Evolutionary conservation across 306 rosid genomes (phyloP).

Genomic region (Betula pendula): DNA sequence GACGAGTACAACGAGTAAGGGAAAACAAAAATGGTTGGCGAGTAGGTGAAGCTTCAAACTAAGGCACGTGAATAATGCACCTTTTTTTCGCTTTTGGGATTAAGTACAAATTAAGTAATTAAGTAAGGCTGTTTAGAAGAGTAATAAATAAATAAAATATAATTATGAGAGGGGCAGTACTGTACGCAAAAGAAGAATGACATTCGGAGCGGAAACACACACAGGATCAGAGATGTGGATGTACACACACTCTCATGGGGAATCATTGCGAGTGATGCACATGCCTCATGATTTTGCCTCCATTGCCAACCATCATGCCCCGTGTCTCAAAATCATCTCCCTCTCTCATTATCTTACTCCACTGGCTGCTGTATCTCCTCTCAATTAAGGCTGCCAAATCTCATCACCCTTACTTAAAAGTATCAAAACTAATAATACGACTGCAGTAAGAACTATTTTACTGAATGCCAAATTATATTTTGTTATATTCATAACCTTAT

Average conservation of each 20-base stretch:
- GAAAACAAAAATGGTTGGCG: neutral
- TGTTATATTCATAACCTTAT: no score
- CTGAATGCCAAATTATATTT: no score
- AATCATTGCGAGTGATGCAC: slow-evolving; percentile 32
- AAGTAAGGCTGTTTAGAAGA: neutral
- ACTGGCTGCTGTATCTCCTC: no score
- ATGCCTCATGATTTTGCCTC: slow-evolving; percentile 39
- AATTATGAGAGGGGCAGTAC: neutral
- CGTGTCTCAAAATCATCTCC: slow-evolving; percentile 20
- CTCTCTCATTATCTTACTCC: neutral
- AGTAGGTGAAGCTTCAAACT: neutral
- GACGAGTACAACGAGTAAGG: no score
- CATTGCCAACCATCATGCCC: slow-evolving; percentile 30
- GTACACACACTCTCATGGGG: slow-evolving; percentile 6
- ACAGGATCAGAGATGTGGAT: no score
- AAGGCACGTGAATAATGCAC: neutral
- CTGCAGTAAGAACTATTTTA: no score
- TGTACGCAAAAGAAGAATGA: neutral
- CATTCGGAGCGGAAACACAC: slow-evolving; percentile 5
- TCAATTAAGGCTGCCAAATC: no score
- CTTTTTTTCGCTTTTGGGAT: neutral
- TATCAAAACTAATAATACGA: no score
- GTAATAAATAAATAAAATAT: neutral
- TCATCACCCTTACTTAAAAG: no score
- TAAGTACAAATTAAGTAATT: neutral